phyloP scores from a whole-genome alignment of 768 basidiomycete genomes.

The Tylopilus balloui region DNA sequence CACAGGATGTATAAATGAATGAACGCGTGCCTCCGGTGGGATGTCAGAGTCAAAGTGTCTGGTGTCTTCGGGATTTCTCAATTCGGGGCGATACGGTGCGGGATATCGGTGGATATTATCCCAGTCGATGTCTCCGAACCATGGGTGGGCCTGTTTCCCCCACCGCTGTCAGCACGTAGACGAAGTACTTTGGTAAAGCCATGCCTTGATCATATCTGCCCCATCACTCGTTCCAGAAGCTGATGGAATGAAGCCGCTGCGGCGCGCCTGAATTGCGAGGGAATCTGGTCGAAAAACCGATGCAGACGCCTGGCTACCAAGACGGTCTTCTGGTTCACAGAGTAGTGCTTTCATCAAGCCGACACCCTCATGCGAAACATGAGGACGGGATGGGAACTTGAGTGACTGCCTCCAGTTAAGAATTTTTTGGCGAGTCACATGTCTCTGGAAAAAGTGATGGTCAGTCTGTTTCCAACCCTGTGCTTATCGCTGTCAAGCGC shows the following conservation, averaged over 20 bases:
- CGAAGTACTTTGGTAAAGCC: conserved; percentile 18
- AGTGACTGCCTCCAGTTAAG: conserved; percentile 90
- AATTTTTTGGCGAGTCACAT: conserved; percentile 95
- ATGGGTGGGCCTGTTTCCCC: conserved; percentile 65
- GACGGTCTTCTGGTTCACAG: conserved; percentile 92
- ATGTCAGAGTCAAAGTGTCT: conserved; percentile 95
- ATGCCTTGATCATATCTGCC: conserved; percentile 84
- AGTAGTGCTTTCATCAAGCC: conserved; percentile 85
- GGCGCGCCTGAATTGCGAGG: conserved; percentile 65
- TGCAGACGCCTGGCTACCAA: conserved; percentile 69
- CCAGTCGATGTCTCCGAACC: conserved; percentile 92
- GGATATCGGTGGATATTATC: conserved; percentile 74
- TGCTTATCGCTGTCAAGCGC: conserved; percentile 18
- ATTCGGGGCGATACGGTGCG: conserved; percentile 87
- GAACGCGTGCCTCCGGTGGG: conserved; percentile 68
- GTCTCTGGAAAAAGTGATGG: conserved; percentile 49
- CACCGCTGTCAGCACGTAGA: conserved; percentile 16
- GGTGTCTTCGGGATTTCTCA: conserved; percentile 80
- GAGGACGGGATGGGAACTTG: conserved; percentile 80
- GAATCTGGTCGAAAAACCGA: conserved; percentile 75
- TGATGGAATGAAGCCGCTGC: conserved; percentile 65
- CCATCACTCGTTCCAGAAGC: conserved; percentile 64
- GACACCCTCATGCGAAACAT: conserved; percentile 81
- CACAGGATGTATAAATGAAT: conserved; percentile 25
- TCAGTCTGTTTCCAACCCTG: conserved; percentile 18